Base-by-base conservation (phyloP, 352 stramenopile genomes). In the Pythium volutum region DNA sequence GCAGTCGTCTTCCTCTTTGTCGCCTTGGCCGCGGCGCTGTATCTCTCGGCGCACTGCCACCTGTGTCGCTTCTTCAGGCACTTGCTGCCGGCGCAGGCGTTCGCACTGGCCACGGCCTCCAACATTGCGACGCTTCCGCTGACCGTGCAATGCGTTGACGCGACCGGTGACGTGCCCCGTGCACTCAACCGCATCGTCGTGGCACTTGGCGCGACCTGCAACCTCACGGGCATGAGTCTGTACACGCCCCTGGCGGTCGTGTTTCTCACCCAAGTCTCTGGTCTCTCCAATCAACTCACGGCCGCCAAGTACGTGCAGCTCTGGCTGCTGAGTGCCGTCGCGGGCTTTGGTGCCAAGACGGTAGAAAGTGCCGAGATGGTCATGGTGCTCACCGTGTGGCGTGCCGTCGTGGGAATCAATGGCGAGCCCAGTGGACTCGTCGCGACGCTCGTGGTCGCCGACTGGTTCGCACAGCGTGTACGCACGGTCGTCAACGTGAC, bases 371-470 rank as follows among this genome's bases (percentile, higher is more conserved):
- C 81, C 46, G 77, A 77, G n/a, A 67, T 93, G 25, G 81, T 89
- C 29, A 88, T 89, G 77, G 69, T 87, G 22, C 77, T 89, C 48
- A 91, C 83, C n/a, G 70, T 91, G 12, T 90, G 80, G 80, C 66
- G 71, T 22, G 87, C 81, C 26, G 76, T 89, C n/a, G n/a, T n/a
- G n/a, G n/a, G n/a, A 22, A 85, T 90, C 36, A 42, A 69, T 10
- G 62, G 74, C 4, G 64, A 81, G 16, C 55, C 87, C 14, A 79
- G 79, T 3, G 61, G 74, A 11, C 66, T 77, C 4, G 83, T 93
- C 54, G 70, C 73, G 26, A 74, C 84, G 57, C 58, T 91, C 18
- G 77, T 89, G 36, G 84, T 74, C 20, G 75, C 67, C n/a, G 81
- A 93, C 62, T 89, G 80, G 74, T 75, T 91, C 49, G 53, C 89